Evolutionary conservation across 164 flowering plant genomes (phyloP), one percentile per base, ranked within the genome.

Genomic region (Litsea cubeba): DNA sequence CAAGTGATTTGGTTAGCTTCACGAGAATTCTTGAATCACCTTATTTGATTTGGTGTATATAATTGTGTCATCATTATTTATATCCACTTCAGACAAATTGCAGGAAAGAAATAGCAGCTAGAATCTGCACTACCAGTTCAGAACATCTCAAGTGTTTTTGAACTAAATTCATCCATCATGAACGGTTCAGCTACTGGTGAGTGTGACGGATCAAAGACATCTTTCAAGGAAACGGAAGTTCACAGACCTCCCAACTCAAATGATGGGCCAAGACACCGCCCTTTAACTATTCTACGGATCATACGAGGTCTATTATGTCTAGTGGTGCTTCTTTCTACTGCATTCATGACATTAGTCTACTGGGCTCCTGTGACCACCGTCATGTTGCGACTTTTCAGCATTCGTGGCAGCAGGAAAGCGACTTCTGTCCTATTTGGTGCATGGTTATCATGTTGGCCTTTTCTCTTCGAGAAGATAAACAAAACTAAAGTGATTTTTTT

Each of bases 401-500:
- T 86, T 62, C 92, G 84, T 71, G 85, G 83, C 75, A 92, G 97
- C 79, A 88, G 97, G 79, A 91, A 76, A 79, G 80, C 67, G 11
- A 79, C 86, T 18, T 86, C 95, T 14, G 83, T 88, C 69, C 50
- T 93, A 74, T 91, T 93, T 76, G 93, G 95, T 62, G 25, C 78
- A 46, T 95, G 99, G 99, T 81, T 95, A 62, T 84, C 97, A 62
- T 76, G 91, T 78, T 95, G 97, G 99, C 99, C 99, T 14, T 89
- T 91, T 71, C 83, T 95, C 14, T 95, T 95, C 74, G 99, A 95
- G 81, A 92, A 91, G 81, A 89, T 95, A 71, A 95, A 95, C 87
- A 81, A 81, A 69, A 93, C 98, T 7, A 92, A 83, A 77, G 94
- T 95, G 11, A 76, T 92, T 68, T 91, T 91, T 92, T 74, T 86